Evolutionary conservation across 1,284 basidiomycete species (phyloP).

Genomic region (Puccinia triticina): DNA sequence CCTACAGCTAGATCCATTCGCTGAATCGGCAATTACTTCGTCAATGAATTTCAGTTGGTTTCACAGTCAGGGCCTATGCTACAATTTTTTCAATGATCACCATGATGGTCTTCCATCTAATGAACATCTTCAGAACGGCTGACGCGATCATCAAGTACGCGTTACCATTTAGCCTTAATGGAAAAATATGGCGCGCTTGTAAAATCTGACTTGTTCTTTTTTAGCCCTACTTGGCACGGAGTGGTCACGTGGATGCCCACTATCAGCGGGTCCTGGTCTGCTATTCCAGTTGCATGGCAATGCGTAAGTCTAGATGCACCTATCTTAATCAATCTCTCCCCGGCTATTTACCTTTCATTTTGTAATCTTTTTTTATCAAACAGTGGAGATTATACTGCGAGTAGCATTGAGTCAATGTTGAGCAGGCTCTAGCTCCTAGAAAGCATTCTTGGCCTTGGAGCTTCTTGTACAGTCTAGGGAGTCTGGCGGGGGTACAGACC

Average conservation of each 20-base stretch:
- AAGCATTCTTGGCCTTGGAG: no score
- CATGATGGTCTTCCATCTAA: not conserved
- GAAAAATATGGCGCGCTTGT: not conserved
- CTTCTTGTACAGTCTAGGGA: no score
- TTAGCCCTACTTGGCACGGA: not conserved
- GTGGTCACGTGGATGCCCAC: not conserved
- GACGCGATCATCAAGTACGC: not conserved
- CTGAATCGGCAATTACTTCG: not conserved
- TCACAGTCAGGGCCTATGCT: constrained; percentile 4
- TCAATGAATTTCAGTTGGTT: not conserved
- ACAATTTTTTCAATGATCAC: not conserved
- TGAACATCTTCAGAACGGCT: not conserved
- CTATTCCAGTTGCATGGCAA: constrained; percentile 8
- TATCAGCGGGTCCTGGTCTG: constrained; percentile 3
- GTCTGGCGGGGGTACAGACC: no score
- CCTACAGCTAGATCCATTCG: no score
- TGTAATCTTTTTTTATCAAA: no score
- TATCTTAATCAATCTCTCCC: not conserved
- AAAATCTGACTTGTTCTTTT: not conserved
- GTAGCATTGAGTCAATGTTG: no score
- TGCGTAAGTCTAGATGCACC: not conserved
- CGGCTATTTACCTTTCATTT: no score
- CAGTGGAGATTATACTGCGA: no score
- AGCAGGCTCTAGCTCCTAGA: no score
- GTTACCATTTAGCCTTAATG: not conserved